Evolutionary conservation across 1,139 yeast genomes (phyloP).

Genomic region (Martiniozyma asiatica): DNA sequence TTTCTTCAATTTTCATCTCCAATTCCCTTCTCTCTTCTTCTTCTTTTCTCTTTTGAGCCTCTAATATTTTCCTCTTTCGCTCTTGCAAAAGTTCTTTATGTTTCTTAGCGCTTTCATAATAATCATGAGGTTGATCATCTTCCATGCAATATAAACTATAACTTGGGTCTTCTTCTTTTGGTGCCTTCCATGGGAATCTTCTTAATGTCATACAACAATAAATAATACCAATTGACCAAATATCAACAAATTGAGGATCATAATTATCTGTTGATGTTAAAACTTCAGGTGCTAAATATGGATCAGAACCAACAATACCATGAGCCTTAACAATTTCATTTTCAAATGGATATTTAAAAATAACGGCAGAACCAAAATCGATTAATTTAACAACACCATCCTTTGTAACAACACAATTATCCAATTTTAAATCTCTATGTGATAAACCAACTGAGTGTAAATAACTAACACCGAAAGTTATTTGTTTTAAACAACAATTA

Average conservation of each 20-base stretch:
- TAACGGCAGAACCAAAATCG: slow-evolving; percentile 93
- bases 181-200: slow-evolving; percentile 95
- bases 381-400: slow-evolving; percentile 82
- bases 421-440: slow-evolving; percentile 85
- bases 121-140: slow-evolving; percentile 31
- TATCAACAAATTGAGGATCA: slow-evolving; percentile 89
- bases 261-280: slow-evolving; percentile 63
- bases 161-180: slow-evolving; percentile 75
- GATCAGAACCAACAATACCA: slow-evolving; percentile 91
- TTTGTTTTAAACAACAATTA: slow-evolving; percentile 83
- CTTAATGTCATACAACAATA: slow-evolving; percentile 91
- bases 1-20: slow-evolving; percentile 3
- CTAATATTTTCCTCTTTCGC: slow-evolving; percentile 24
- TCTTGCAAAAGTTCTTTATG: slow-evolving; percentile 32
- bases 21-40: too few relatives aligned
- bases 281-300: slow-evolving; percentile 91
- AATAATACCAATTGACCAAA: slow-evolving; percentile 89
- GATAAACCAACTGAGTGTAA: slow-evolving; percentile 82
- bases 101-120: slow-evolving; percentile 34
- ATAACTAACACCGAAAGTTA: slow-evolving; percentile 70
- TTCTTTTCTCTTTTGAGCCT: slow-evolving; percentile 14
- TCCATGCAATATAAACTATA: slow-evolving; percentile 53
- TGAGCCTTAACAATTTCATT: slow-evolving; percentile 70
- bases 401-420: slow-evolving; percentile 80
- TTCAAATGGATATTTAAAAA: slow-evolving; percentile 81